These are phyloP conservation scores for Leishmania mexicana DNA, from an alignment of 208 protist species.

Conservation along the genomic window DNA sequence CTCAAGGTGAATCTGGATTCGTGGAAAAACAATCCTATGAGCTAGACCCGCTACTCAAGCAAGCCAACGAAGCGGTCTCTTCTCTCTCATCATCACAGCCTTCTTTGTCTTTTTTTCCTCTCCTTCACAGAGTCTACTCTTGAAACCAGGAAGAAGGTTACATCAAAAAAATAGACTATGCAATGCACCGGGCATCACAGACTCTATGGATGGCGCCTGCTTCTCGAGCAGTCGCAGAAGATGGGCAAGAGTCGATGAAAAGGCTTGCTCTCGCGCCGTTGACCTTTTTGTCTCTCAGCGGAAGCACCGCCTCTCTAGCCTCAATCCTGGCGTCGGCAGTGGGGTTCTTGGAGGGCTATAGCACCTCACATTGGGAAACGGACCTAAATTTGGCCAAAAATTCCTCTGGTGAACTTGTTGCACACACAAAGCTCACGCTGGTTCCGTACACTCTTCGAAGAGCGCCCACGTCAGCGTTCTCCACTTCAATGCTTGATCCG, in stretches of 20 bases:
- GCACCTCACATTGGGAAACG: constrained; percentile 42
- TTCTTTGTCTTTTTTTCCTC: neutral
- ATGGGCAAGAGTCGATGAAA: constrained; percentile 38
- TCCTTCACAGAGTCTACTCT: neutral
- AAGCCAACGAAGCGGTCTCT: neutral
- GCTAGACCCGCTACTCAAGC: too few relatives aligned
- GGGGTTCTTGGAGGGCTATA: constrained; percentile 54
- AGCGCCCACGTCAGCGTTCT: neutral
- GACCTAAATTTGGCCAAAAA: constrained; percentile 20
- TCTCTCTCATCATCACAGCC: neutral
- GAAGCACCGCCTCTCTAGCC: constrained; percentile 17
- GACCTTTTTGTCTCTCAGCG: constrained; percentile 37
- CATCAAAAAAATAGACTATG: constrained; percentile 2
- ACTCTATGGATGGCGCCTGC: neutral
- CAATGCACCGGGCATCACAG: constrained; percentile 11
- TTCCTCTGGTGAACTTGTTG: constrained; percentile 11
- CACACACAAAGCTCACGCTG: constrained; percentile 39
- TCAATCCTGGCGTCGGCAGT: constrained; percentile 51
- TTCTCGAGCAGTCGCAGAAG: neutral
- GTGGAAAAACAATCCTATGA: neutral
- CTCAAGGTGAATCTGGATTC: too few relatives aligned
- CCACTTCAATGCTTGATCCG: neutral
- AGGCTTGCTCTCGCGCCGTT: constrained; percentile 49
- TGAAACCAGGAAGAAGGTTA: neutral
- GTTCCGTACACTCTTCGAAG: constrained; percentile 31